phyloP scores from a whole-genome alignment of 352 stramenopile species.

The Pythium plurisporium region DNA sequence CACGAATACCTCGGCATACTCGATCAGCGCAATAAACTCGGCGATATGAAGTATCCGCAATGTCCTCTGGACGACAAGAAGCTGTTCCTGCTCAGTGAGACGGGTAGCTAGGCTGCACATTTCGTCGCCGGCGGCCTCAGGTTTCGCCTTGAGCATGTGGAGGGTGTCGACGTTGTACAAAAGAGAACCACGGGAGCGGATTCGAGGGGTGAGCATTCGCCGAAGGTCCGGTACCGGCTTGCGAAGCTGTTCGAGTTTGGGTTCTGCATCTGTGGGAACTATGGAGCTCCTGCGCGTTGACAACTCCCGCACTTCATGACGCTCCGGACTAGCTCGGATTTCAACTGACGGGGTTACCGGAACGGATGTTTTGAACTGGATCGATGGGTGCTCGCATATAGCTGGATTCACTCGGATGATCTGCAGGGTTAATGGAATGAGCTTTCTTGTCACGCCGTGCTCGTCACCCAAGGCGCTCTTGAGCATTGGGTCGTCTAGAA shows the following conservation, averaged over 20 bases:
- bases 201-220: background rate
- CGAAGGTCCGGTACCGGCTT: too few species aligned
- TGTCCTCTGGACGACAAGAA: slow-evolving; percentile 22
- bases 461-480: background rate
- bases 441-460: background rate
- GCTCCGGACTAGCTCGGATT: too few species aligned
- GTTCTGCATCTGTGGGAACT: too few species aligned
- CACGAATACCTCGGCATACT: slow-evolving; percentile 33
- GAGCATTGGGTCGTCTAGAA: slow-evolving; percentile 4
- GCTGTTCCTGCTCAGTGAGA: slow-evolving; percentile 5
- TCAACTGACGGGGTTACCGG: too few species aligned
- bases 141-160: background rate
- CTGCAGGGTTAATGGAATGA: slow-evolving; percentile 2
- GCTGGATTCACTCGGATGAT: background rate
- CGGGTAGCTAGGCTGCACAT: background rate
- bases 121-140: background rate
- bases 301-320: too few species aligned
- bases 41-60: slow-evolving; percentile 24
- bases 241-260: too few species aligned
- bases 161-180: background rate
- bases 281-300: too few species aligned
- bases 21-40: slow-evolving; percentile 31
- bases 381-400: background rate
- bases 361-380: background rate
- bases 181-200: background rate